Evolutionary conservation across 2,329 filamentous ascomycete species (phyloP), one percentile per base, ranked within the genome.

Genomic region (Ploettnerulaceae sp.): DNA sequence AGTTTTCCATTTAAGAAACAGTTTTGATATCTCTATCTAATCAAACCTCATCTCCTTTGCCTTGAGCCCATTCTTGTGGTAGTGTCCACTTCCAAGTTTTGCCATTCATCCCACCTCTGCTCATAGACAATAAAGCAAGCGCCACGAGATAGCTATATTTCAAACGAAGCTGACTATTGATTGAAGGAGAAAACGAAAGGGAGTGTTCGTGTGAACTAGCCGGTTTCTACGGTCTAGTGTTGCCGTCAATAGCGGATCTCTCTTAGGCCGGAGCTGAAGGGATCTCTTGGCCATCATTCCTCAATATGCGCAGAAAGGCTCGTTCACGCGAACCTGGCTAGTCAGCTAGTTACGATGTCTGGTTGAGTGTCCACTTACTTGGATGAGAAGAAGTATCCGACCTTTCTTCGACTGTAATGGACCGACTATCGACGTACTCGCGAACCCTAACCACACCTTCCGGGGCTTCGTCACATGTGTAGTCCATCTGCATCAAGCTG

Each of bases 401-500:
- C 4, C 47, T 51, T 4, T 58, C 51, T 17, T 57, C 57, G 11
- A 62, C 58, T 9, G 45, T 46, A 17, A 62, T 59, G 4, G 52
- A 55, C n/a, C 50, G 57, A 24, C 48, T 61, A 35, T 61, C 57
- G n/a, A 57, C 55, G 38, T 57, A 49, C 12, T 62, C 59, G 28
- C 52, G 45, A 18, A 58, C 52, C 15, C 31, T 52, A 14, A 53
- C 58, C 15, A 48, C 37, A 12, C 57, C 57, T 22, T 59, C 51
- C 24, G 54, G 48, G 5, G 48, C 41, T 2, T 50, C 47, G n/a
- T 53, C 50, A 25, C 29, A 47, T 4, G 57, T 53, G 48, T 61
- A 58, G 28, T 59, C 58, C 58, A 61, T 59, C 26, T 57, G 52
- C 58, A 62, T 61, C 37, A 63, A 28, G 24, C 51, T 60, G 17